Percentiles rank a stretch among this genome's conserved stretches.
phyloP scores from a whole-genome alignment of 352 stramenopile genomes.

The Phytopythium ostracodes region DNA sequence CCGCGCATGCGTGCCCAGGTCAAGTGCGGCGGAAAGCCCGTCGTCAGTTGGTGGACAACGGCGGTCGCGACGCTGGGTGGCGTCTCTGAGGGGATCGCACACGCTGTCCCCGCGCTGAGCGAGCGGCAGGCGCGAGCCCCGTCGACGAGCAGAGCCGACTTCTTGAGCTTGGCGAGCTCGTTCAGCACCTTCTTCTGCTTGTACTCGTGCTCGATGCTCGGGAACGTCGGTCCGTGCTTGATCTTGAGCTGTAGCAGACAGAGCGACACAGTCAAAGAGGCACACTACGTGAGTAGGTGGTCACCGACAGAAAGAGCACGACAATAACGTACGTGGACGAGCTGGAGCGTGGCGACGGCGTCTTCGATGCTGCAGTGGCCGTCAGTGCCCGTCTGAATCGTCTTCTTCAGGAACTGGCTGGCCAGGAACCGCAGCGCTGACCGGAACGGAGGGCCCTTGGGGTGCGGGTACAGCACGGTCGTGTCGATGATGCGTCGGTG shows the following conservation, averaged over 20 bases:
- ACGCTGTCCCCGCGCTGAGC: slow-evolving; percentile 56
- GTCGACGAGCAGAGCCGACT: slow-evolving; percentile 77
- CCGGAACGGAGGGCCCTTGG: slow-evolving; percentile 70
- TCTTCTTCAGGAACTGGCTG: slow-evolving; percentile 61
- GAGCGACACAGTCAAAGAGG: slow-evolving; percentile 1
- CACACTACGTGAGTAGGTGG: no score
- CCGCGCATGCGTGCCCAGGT: slow-evolving; percentile 67
- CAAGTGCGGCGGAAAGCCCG: slow-evolving; percentile 73
- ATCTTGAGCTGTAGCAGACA: slow-evolving; percentile 52
- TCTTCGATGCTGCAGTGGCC: slow-evolving; percentile 85
- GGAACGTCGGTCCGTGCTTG: slow-evolving; percentile 69
- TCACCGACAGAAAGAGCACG: background rate
- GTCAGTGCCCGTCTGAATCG: slow-evolving; percentile 67
- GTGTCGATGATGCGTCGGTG: slow-evolving; percentile 83
- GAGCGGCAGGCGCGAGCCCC: slow-evolving; percentile 55
- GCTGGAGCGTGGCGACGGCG: slow-evolving; percentile 67
- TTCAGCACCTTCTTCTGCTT: slow-evolving; percentile 77
- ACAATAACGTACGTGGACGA: slow-evolving; percentile 28
- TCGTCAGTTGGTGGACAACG: slow-evolving; percentile 77
- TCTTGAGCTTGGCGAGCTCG: slow-evolving; percentile 65
- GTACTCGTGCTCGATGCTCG: slow-evolving; percentile 63
- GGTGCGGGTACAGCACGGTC: slow-evolving; percentile 75
- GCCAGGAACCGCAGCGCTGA: slow-evolving; percentile 72
- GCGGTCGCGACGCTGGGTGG: slow-evolving; percentile 42
- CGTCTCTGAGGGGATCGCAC: slow-evolving; percentile 50